Conservation (phyloP, 1,139 yeast genomes). For the Diutina siamensis region DNA sequence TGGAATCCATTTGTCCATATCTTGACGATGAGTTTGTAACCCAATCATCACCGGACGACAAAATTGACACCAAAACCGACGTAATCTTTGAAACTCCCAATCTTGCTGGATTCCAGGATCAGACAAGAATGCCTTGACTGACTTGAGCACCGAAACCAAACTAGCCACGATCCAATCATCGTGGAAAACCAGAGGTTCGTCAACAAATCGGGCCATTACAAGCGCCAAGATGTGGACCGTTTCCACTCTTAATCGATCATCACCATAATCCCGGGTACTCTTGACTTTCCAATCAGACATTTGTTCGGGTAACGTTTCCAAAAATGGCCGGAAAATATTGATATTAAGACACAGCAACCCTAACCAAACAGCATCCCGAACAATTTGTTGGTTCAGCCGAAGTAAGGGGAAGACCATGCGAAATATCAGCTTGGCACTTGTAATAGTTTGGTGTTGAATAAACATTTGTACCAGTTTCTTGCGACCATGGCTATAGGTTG, state of each 20-base stretch:
- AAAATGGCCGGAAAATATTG: slow-evolving; percentile 71
- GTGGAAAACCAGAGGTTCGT: slow-evolving; percentile 36
- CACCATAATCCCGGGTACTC: slow-evolving; percentile 22
- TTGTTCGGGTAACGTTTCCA: slow-evolving; percentile 65
- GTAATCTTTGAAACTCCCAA: slow-evolving; percentile 62
- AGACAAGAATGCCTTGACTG: slow-evolving; percentile 53
- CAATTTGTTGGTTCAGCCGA: slow-evolving; percentile 56
- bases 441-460: slow-evolving; percentile 83
- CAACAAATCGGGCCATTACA: slow-evolving; percentile 55
- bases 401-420: slow-evolving; percentile 77
- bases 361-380: slow-evolving; percentile 74
- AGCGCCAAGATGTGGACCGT: slow-evolving; percentile 63
- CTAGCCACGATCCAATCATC: slow-evolving; percentile 66
- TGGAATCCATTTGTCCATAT: slow-evolving; percentile 48
- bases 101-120: slow-evolving; percentile 48
- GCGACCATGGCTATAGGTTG: slow-evolving; percentile 40
- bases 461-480: slow-evolving; percentile 69
- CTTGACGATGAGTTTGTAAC: slow-evolving; percentile 17
- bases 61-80: slow-evolving; percentile 73
- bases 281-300: slow-evolving; percentile 27
- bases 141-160: slow-evolving; percentile 52
- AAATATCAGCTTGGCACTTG: slow-evolving; percentile 86
- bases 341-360: slow-evolving; percentile 87
- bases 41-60: slow-evolving; percentile 59
- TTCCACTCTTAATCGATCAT: slow-evolving; percentile 58